A percentile compares a stretch with the other conserved stretches of the same genome.
Conservation (phyloP, 1,284 basidiomycete species). For the Trichosporon sp. region DNA sequence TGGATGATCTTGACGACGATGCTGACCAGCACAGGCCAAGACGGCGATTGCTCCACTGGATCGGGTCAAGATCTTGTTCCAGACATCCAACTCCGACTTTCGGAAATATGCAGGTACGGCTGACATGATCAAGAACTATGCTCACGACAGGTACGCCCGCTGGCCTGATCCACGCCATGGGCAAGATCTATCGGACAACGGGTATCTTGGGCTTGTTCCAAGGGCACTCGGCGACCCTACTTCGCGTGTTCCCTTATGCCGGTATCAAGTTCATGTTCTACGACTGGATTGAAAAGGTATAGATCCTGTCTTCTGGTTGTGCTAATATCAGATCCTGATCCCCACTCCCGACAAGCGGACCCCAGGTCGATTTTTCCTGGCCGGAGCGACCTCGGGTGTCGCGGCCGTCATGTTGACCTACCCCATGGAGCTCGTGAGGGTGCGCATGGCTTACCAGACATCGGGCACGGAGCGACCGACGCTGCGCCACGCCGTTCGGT, state of each 20-base stretch:
- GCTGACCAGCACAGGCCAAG: conserved; percentile 70
- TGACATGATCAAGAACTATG: background rate
- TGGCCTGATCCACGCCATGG: conserved; percentile 77
- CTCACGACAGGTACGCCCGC: conserved; percentile 45
- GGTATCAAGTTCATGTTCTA: conserved; percentile 98
- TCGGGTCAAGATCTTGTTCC: conserved; percentile 98
- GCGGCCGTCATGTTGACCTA: conserved; percentile 90
- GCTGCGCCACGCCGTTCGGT: conserved; percentile 65
- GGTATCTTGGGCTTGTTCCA: conserved; percentile 85
- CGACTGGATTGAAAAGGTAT: conserved; percentile 77
- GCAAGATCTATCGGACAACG: conserved; percentile 70
- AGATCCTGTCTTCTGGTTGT: conserved; percentile 38
- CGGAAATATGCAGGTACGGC: conserved; percentile 81
- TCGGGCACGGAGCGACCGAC: conserved; percentile 62
- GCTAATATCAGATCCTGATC: conserved; percentile 67
- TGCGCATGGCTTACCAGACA: conserved; percentile 91
- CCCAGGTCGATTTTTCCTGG: conserved; percentile 77
- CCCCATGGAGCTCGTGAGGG: conserved; percentile 91
- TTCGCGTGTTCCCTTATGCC: conserved; percentile 85
- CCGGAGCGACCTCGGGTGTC: conserved; percentile 85
- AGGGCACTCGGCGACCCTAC: conserved; percentile 87
- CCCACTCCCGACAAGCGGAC: conserved; percentile 79
- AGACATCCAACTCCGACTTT: conserved; percentile 94
- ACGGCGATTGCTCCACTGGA: conserved; percentile 96
- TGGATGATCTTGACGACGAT: background rate